A percentile compares a stretch with the other conserved stretches of the same genome.
phyloP scores from a whole-genome alignment of 306 rosid species.

The Phaseolus lunatus region DNA sequence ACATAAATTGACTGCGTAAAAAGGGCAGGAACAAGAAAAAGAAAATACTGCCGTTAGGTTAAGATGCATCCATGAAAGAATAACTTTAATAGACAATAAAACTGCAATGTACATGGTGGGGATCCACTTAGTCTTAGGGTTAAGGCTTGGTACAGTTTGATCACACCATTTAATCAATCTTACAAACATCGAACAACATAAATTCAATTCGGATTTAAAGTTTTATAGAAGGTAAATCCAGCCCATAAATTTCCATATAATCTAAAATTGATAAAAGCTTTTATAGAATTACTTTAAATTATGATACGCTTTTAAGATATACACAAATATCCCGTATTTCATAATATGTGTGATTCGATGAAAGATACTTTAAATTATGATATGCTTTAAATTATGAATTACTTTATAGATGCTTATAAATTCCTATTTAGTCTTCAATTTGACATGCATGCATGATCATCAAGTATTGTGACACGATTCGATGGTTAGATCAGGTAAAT shows the following conservation, averaged over 20 bases:
- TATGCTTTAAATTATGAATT: too few species aligned
- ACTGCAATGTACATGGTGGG: neutral
- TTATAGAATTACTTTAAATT: neutral
- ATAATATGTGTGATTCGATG: too few species aligned
- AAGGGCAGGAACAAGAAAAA: neutral
- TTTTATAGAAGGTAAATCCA: neutral
- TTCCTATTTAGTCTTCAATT: neutral
- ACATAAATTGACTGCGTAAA: slow-evolving; percentile 71
- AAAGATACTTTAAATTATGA: too few species aligned
- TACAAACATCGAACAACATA: neutral
- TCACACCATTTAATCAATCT: neutral
- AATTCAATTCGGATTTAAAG: neutral
- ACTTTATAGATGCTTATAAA: neutral
- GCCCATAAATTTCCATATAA: neutral
- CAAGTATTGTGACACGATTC: neutral
- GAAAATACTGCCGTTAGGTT: neutral
- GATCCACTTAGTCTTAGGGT: neutral
- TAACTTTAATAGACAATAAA: slow-evolving; percentile 1
- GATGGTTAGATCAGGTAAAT: neutral
- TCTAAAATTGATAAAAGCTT: neutral
- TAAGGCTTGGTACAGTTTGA: neutral
- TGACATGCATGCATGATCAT: slow-evolving; percentile 1
- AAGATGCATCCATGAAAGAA: neutral
- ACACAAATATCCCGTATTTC: neutral
- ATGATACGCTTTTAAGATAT: neutral